Conservation (phyloP, 768 basidiomycete genomes). For the Mycena floridula region DNA sequence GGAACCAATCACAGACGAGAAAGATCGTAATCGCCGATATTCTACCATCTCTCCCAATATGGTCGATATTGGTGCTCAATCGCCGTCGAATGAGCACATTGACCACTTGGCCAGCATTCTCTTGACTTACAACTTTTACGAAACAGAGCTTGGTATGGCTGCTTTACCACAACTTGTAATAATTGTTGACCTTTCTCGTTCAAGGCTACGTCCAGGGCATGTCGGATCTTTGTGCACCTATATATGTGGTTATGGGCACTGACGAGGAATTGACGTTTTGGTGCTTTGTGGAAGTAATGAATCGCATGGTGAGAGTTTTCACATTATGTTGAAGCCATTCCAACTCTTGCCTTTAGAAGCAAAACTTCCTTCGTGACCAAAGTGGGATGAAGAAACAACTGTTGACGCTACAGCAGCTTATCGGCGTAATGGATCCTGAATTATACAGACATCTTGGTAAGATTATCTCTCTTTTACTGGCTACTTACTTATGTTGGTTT, state of each 20-base stretch:
- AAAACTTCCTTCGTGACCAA: conserved; percentile 94
- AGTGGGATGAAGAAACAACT: conserved; percentile 97
- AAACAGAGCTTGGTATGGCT: conserved; percentile 76
- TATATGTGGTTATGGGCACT: conserved; percentile 87
- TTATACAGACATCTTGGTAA: conserved; percentile 85
- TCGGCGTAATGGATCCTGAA: conserved; percentile 93
- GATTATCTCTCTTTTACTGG: conserved; percentile 8
- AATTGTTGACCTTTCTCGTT: too few species aligned
- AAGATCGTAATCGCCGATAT: conserved; percentile 46
- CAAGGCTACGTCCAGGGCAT: conserved; percentile 98
- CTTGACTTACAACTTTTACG: conserved; percentile 87
- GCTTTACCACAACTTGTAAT: conserved; percentile 9
- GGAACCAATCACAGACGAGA: conserved; percentile 40
- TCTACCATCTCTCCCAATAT: conserved; percentile 73
- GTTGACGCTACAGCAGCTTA: conserved; percentile 81
- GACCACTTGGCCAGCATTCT: conserved; percentile 82
- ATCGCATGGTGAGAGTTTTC: conserved; percentile 70
- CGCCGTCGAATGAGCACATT: conserved; percentile 87
- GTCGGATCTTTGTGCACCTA: conserved; percentile 91
- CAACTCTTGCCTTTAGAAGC: conserved; percentile 77
- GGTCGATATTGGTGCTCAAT: conserved; percentile 77
- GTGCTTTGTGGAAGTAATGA: conserved; percentile 95
- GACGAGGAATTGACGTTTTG: conserved; percentile 93
- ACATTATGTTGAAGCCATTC: not conserved
- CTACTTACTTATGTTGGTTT: not conserved